These are phyloP conservation scores for Galeopsis tetrahit DNA, from an alignment of 257 asterid species.

Conservation along the genomic window DNA sequence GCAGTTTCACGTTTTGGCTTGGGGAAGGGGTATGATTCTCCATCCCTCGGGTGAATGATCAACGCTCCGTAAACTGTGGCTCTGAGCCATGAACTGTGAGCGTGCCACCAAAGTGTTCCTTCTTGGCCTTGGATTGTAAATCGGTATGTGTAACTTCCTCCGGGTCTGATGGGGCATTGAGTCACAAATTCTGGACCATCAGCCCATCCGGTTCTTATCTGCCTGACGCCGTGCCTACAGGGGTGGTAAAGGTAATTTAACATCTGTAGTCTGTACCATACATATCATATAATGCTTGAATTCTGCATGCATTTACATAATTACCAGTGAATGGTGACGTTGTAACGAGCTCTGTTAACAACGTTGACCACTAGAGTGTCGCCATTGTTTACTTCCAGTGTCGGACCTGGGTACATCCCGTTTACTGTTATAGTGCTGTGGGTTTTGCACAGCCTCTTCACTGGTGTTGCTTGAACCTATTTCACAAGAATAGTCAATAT, in stretches of 20 bases:
- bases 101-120: conserved; percentile 98
- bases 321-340: conserved; percentile 89
- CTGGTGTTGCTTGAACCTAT: conserved; percentile 81
- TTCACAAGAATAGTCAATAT: conserved; percentile 16
- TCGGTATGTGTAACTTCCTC: conserved; percentile 79
- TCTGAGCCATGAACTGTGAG: conserved; percentile 95
- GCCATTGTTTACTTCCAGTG: conserved; percentile 76
- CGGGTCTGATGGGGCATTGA: conserved; percentile 90
- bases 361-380: conserved; percentile 75
- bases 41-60: conserved; percentile 65
- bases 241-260: background rate
- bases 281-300: background rate
- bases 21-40: conserved; percentile 69
- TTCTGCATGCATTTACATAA: conserved; percentile 22
- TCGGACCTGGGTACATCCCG: conserved; percentile 89
- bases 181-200: conserved; percentile 94
- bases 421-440: conserved; percentile 67
- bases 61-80: conserved; percentile 88
- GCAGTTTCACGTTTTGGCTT: conserved; percentile 80
- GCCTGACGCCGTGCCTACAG: conserved; percentile 81
- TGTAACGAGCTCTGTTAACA: conserved; percentile 73
- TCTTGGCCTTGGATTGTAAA: conserved; percentile 85
- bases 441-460: conserved; percentile 87
- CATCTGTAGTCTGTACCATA: background rate
- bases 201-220: conserved; percentile 82